Evolutionary conservation across 129 eudicot species (phyloP).

Genomic region (Helianthus annuus): DNA sequence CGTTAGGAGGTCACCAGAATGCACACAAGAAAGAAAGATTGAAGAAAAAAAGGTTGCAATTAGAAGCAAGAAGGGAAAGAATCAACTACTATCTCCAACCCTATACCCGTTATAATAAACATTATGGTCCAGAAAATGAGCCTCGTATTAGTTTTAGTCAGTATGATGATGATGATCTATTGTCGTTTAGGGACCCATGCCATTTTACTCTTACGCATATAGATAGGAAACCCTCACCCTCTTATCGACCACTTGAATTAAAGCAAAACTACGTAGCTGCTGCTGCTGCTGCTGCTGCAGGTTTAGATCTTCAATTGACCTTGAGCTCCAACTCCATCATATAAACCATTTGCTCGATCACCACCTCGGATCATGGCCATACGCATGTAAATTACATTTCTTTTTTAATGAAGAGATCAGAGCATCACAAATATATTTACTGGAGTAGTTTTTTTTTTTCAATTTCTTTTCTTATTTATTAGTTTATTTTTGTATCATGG

Average conservation of each 20-base stretch:
- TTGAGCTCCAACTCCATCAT: slow-evolving; percentile 42
- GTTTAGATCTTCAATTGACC: slow-evolving; percentile 74
- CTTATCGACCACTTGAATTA: not conserved
- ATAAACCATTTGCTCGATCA: not conserved
- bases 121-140: slow-evolving; percentile 41
- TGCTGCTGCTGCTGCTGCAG: not conserved
- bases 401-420: not conserved
- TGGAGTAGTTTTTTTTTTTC: not conserved
- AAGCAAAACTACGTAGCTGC: slow-evolving; percentile 32
- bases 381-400: slow-evolving; percentile 6
- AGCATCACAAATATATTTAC: not conserved
- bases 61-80: slow-evolving; percentile 79
- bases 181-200: slow-evolving; percentile 31
- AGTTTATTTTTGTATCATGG: not conserved
- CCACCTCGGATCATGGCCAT: too few species aligned
- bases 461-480: not conserved
- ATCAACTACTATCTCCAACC: slow-evolving; percentile 77
- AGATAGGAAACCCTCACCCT: slow-evolving; percentile 40
- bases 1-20: slow-evolving; percentile 95
- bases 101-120: slow-evolving; percentile 21
- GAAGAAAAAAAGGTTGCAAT: slow-evolving; percentile 84
- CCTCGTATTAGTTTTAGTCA: slow-evolving; percentile 60
- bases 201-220: slow-evolving; percentile 62
- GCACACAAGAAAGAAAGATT: slow-evolving; percentile 98
- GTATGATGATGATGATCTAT: slow-evolving; percentile 30